Evolutionary conservation across 345 rosid species (phyloP), one percentile per base, ranked within the genome.

Genomic region (Camelina hispida): DNA sequence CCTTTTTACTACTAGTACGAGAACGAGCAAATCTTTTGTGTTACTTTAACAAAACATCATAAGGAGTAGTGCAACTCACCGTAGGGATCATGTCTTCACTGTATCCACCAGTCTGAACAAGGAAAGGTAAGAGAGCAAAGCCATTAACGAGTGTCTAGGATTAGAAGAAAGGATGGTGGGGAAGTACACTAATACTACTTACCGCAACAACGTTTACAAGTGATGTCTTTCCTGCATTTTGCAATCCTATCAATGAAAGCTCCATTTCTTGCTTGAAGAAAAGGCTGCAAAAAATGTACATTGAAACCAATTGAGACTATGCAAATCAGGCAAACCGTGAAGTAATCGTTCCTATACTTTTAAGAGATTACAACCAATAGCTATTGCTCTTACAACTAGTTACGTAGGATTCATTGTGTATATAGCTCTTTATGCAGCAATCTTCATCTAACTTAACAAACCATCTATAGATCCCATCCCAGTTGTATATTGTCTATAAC

Each of bases 71-170:
- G 53, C 35, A 51, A 78, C 86, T 15, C 25, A 88, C 96, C 43
- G 96, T 90, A 62, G 96, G 96, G 75, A 90, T 90, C 96, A 90
- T 88, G 84, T 90, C 96, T 82, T 90, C 93, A 56, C 96, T 90
- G 66, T 90, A 90, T 69, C 93, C 96, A 77, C 96, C 96, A 3
- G 96, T 88, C 96, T 90, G 65, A 71, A 75, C 62, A 76, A 79
- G 12, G 28, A 75, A 65, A 67, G 48, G 51, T 28, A 57, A 54
- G 80, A 54, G 80, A 71, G 57, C 60, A 78, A 78, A 77, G 66
- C 32, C 50, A 77, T 66, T 43, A 68, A 61, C 46, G 65, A 66
- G 61, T 55, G 62, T 67, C 64, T 11, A 20, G 9, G 11, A 66
- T 3, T 44, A 38, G 47, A 60, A 56, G 20, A 43, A 44, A 10